Conservation (phyloP, 2,329 filamentous ascomycete species). For the Cryphonectria carpinicola region DNA sequence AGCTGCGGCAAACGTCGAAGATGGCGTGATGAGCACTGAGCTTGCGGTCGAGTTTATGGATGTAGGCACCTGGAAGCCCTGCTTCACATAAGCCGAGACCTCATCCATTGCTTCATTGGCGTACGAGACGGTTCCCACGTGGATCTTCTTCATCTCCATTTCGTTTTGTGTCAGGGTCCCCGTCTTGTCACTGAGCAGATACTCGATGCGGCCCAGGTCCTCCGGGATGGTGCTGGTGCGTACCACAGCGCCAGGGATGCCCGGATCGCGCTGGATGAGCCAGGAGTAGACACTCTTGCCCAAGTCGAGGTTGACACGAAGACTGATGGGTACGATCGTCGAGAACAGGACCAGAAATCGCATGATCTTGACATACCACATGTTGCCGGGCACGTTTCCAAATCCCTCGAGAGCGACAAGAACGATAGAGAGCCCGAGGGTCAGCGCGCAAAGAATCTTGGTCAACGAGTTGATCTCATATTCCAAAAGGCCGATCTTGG, state of each 20-base stretch:
- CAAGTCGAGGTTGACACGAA: conserved; percentile 95
- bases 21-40: conserved; percentile 71
- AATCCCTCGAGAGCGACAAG: conserved; percentile 89
- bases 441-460: conserved; percentile 92
- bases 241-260: conserved; percentile 90
- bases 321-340: conserved; percentile 97
- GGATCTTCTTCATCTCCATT: conserved; percentile 99
- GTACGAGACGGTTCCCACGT: conserved; percentile 96
- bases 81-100: conserved; percentile 81
- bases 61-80: conserved; percentile 70
- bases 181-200: conserved; percentile 94
- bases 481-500: conserved; percentile 91
- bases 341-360: conserved; percentile 98
- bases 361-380: conserved; percentile 97
- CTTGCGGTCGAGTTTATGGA: conserved; percentile 50
- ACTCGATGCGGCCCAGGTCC: conserved; percentile 93
- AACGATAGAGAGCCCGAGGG: conserved; percentile 81
- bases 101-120: conserved; percentile 99
- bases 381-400: conserved; percentile 63
- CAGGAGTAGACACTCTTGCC: conserved; percentile 95
- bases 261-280: conserved; percentile 90
- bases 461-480: conserved; percentile 97
- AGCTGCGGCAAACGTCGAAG: conserved; percentile 68
- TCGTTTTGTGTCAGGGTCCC: conserved; percentile 98
- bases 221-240: conserved; percentile 97